These are phyloP conservation scores for Suhomyces anneliseae DNA, from an alignment of 1,139 yeast species.

Conservation along the genomic window DNA sequence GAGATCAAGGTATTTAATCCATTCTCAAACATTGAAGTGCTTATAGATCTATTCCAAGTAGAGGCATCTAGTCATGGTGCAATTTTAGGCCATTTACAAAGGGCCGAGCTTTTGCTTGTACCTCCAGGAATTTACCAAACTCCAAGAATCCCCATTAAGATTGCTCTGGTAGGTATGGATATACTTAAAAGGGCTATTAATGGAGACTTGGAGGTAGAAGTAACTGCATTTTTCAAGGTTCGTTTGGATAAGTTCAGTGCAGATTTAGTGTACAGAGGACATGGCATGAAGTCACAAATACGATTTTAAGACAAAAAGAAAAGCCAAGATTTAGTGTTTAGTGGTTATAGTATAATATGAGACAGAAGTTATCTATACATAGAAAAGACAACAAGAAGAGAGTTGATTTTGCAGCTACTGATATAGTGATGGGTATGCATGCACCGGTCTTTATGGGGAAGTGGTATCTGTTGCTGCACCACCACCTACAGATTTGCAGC, in stretches of 20 bases:
- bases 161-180: conserved; percentile 48
- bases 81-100: conserved; percentile 44
- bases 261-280: conserved; percentile 45
- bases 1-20: conserved; percentile 57
- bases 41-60: conserved; percentile 42
- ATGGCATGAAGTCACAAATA: conserved; percentile 41
- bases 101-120: conserved; percentile 35
- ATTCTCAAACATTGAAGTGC: conserved; percentile 39
- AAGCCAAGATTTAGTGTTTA: too few relatives aligned
- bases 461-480: too few relatives aligned
- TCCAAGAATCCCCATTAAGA: conserved; percentile 48
- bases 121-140: conserved; percentile 54
- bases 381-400: too few relatives aligned
- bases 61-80: conserved; percentile 48
- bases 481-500: too few relatives aligned
- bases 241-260: conserved; percentile 37
- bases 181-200: conserved; percentile 49
- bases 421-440: too few relatives aligned
- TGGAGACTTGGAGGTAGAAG: conserved; percentile 49
- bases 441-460: too few relatives aligned
- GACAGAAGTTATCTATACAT: too few relatives aligned
- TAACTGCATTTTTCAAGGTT: conserved; percentile 42
- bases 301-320: neutral
- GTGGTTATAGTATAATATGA: too few relatives aligned
- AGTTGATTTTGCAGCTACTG: too few relatives aligned